phyloP scores from a whole-genome alignment of 1,284 basidiomycete species.

The Stereum hirsutum region DNA sequence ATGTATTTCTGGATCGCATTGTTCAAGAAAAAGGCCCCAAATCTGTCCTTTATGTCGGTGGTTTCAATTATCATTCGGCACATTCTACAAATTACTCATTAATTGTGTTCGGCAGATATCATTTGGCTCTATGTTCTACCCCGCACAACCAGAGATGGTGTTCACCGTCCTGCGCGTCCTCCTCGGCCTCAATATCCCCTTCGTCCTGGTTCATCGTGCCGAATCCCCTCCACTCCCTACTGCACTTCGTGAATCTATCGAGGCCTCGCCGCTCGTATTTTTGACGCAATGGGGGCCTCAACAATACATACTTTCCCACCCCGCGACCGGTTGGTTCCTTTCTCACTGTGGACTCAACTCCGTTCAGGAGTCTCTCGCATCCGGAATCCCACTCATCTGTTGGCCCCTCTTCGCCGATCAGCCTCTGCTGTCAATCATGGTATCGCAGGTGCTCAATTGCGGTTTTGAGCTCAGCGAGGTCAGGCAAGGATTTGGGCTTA shows the following conservation, averaged over 20 bases:
- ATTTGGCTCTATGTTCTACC: slow-evolving; percentile 4
- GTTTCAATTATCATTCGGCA: not conserved
- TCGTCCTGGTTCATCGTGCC: not conserved
- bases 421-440: slow-evolving; percentile 3
- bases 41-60: slow-evolving; percentile 3
- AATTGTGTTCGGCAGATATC: not conserved
- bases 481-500: slow-evolving; percentile 1
- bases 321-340: slow-evolving; percentile 6
- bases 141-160: slow-evolving; percentile 1
- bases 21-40: slow-evolving; percentile 2
- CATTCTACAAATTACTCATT: not conserved
- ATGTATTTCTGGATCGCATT: not conserved
- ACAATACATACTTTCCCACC: slow-evolving; percentile 5
- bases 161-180: slow-evolving; percentile 3
- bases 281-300: slow-evolving; percentile 3
- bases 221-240: not conserved
- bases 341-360: slow-evolving; percentile 6
- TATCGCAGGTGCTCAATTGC: slow-evolving; percentile 2
- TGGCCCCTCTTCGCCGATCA: slow-evolving; percentile 6
- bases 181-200: slow-evolving; percentile 1
- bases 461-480: slow-evolving; percentile 5
- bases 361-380: slow-evolving; percentile 4
- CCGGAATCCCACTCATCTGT: slow-evolving; percentile 5
- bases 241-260: not conserved
- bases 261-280: not conserved